Percentiles rank a stretch among this genome's conserved stretches.
phyloP scores from a whole-genome alignment of 371 early-diverging fungal species.

The Parasitella parasitica region DNA sequence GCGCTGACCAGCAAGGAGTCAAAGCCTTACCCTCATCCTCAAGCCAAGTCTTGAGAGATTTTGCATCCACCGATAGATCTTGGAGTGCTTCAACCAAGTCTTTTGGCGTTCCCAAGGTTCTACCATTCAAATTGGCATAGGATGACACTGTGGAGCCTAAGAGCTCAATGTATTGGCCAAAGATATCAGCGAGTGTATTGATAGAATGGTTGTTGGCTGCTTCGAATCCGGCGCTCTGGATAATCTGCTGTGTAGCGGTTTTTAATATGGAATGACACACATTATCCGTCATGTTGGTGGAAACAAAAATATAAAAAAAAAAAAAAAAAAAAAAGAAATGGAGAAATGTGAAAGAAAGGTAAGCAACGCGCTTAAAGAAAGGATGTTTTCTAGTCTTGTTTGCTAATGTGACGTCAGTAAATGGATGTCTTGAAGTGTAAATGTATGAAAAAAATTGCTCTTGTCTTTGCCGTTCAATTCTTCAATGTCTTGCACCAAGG shows the following conservation, averaged over 20 bases:
- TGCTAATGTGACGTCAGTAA: neutral
- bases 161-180: slow-evolving; percentile 42
- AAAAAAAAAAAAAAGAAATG: neutral
- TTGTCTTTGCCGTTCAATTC: neutral
- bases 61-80: slow-evolving; percentile 30
- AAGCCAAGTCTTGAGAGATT: slow-evolving; percentile 35
- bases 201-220: slow-evolving; percentile 38
- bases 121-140: slow-evolving; percentile 46
- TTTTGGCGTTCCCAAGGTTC: slow-evolving; percentile 30
- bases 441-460: neutral
- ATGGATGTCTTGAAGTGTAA: neutral
- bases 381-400: neutral
- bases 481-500: neutral
- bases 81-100: slow-evolving; percentile 40
- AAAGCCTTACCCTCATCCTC: slow-evolving; percentile 45
- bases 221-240: slow-evolving; percentile 52
- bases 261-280: slow-evolving; percentile 46
- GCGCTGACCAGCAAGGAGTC: slow-evolving; percentile 44
- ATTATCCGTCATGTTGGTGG: slow-evolving; percentile 39
- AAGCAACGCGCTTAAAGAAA: neutral
- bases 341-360: neutral
- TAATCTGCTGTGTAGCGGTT: slow-evolving; percentile 44
- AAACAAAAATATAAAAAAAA: neutral
- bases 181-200: slow-evolving; percentile 42
- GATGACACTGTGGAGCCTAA: slow-evolving; percentile 38